Percentiles rank a stretch among this genome's conserved stretches.
phyloP scores from a whole-genome alignment of 2,329 filamentous ascomycete genomes.

The Sporothrix pallida region DNA sequence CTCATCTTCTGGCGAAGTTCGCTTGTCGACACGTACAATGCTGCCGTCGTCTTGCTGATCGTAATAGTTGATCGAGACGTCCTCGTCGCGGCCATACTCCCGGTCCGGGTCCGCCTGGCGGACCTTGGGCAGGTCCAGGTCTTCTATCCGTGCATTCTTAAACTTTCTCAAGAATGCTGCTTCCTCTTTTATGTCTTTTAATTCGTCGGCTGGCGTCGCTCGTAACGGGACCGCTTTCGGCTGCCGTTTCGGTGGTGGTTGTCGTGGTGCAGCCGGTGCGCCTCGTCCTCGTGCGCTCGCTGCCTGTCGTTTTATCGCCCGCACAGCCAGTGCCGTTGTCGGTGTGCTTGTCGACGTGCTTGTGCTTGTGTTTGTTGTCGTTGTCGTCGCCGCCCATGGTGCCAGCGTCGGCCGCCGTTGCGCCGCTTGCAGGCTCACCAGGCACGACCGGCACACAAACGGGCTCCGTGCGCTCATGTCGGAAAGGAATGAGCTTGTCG shows the following conservation, averaged over 20 bases:
- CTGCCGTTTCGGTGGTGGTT: background rate
- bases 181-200: too few species aligned
- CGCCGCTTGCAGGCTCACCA: constrained; percentile 34
- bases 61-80: constrained; percentile 52
- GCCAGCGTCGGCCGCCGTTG: constrained; percentile 1
- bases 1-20: constrained; percentile 49
- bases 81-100: constrained; percentile 31
- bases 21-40: constrained; percentile 48
- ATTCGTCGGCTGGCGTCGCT: background rate
- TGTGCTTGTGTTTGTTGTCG: background rate
- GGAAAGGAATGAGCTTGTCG: constrained; percentile 32
- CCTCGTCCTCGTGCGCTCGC: constrained; percentile 15
- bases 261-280: background rate
- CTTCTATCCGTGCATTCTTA: background rate
- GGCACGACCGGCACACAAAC: constrained; percentile 40
- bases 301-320: constrained; percentile 19
- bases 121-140: constrained; percentile 18
- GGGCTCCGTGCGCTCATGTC: constrained; percentile 35
- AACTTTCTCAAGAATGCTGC: background rate
- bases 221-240: background rate
- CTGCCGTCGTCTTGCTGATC: constrained; percentile 52
- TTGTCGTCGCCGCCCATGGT: constrained; percentile 5
- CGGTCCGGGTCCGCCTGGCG: constrained; percentile 27
- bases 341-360: background rate
- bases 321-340: background rate